Percentiles rank a stretch among this genome's conserved stretches.
These are phyloP conservation scores for Silene uniflora DNA, from an alignment of 148 eudicot species.

Conservation along the genomic window DNA sequence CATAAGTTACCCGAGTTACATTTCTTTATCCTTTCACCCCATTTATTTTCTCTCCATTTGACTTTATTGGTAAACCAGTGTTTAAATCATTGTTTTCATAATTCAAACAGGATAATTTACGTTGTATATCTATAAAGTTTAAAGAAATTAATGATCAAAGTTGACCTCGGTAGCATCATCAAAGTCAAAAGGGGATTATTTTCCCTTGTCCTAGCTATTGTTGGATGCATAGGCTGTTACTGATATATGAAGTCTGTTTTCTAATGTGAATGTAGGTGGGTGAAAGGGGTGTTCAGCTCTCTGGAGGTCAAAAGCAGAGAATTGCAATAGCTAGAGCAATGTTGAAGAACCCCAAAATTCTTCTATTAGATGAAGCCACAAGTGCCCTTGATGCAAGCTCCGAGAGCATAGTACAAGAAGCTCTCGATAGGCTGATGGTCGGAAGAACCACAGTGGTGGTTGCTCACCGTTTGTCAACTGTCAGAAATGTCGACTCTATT, in stretches of 20 bases:
- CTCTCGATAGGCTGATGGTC: slow-evolving; percentile 95
- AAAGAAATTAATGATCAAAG: neutral
- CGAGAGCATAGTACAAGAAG: slow-evolving; percentile 96
- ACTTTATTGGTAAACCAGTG: neutral
- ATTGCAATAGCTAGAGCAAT: slow-evolving; percentile 99
- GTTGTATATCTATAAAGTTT: no score
- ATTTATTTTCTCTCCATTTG: neutral
- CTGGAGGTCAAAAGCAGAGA: slow-evolving; percentile 98
- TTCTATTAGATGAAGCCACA: slow-evolving; percentile 95
- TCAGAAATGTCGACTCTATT: slow-evolving; percentile 86
- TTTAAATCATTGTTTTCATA: neutral
- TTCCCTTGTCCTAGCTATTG: neutral
- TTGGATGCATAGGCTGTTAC: neutral
- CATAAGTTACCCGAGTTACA: neutral
- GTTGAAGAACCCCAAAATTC: slow-evolving; percentile 94
- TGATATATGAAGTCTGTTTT: neutral
- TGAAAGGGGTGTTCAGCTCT: slow-evolving; percentile 95
- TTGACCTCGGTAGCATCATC: neutral
- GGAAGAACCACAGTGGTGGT: slow-evolving; percentile 97
- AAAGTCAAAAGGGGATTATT: neutral
- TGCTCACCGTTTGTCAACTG: slow-evolving; percentile 94
- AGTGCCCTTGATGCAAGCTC: slow-evolving; percentile 97
- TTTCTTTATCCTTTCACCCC: neutral
- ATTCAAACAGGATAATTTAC: neutral
- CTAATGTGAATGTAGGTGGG: slow-evolving; percentile 52